Evolutionary conservation across 1,284 basidiomycete species (phyloP), one percentile per base, ranked within the genome.

Genomic region (Cutaneotrichosporon sp.): DNA sequence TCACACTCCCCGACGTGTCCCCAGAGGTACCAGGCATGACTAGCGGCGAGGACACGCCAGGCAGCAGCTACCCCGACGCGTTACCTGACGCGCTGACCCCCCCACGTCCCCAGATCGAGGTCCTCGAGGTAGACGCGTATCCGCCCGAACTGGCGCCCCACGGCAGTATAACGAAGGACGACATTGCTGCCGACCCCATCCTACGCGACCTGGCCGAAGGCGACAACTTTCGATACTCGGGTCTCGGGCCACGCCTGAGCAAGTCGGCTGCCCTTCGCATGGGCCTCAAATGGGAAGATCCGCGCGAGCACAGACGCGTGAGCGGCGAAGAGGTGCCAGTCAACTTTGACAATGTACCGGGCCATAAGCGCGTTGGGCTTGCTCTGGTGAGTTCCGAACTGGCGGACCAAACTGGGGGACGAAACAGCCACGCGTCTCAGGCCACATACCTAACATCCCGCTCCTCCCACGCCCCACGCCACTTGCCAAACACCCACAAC

Each of bases 251-350:
- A 1, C 69, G 70, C n/a, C 73, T 77, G 63, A 76, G 69, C 22
- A 77, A 76, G 55, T 62, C 70, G 5, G 70, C 76, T 0, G 74
- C 72, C 4, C 60, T 76, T 21, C 62, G 76, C 32, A 67, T 68
- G 53, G 74, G 73, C 4, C 55, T 77, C n/a, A 61, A 70, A 18
- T 76, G 76, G 76, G 69, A 72, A 26, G 72, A 67, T 32, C 67
- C 67, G 8, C 57, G 67, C 16, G 67, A 68, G 26, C 51, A 31
- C 1, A 62, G 66, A 16, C 56, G 64, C 4, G 64, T 49, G 21
- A 31, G 57, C 6, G 64, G 62, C 36, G 64, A 61, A 21, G 64
- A 62, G 22, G 40, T 55, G 5, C 61, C 59, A 2, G 64, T 65
- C 47, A 65, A 50, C 26, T 71, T 69, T 65, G 66, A 57, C 49